Conservation (phyloP, 331 rosid genomes). For the Malus hybrid region DNA sequence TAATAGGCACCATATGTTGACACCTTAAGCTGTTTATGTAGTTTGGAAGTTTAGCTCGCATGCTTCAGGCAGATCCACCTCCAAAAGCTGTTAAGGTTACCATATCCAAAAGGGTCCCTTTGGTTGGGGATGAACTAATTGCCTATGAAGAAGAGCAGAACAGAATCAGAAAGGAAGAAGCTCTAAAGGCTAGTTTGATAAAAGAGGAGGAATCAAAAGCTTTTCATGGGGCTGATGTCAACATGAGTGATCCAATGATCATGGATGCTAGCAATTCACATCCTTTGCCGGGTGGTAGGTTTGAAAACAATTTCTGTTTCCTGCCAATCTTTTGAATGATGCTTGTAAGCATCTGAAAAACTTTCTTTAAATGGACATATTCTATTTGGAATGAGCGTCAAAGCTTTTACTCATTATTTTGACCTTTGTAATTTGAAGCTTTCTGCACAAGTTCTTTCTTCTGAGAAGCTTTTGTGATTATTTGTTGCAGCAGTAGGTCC, state of each 20-base stretch:
- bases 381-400: background rate
- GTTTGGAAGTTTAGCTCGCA: conserved; percentile 93
- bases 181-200: conserved; percentile 74
- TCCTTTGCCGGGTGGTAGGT: conserved; percentile 55
- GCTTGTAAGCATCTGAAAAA: background rate
- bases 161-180: conserved; percentile 79
- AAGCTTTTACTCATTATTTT: background rate
- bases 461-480: conserved; percentile 19
- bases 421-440: too few species aligned
- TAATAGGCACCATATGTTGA: conserved; percentile 7
- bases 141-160: conserved; percentile 94
- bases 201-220: conserved; percentile 84
- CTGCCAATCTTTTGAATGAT: conserved; percentile 6
- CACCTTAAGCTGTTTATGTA: conserved; percentile 26
- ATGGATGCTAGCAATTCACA: conserved; percentile 54
- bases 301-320: background rate
- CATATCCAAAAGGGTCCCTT: conserved; percentile 89
- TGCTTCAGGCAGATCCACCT: conserved; percentile 97
- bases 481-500: conserved; percentile 43
- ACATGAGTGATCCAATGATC: conserved; percentile 64
- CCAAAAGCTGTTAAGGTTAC: conserved; percentile 96
- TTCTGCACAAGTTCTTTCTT: background rate
- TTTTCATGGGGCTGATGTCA: conserved; percentile 45
- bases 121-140: conserved; percentile 87
- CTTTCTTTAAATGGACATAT: background rate